Evolutionary conservation across 2,329 filamentous ascomycete genomes (phyloP).

Genomic region (Didymella pinodella): DNA sequence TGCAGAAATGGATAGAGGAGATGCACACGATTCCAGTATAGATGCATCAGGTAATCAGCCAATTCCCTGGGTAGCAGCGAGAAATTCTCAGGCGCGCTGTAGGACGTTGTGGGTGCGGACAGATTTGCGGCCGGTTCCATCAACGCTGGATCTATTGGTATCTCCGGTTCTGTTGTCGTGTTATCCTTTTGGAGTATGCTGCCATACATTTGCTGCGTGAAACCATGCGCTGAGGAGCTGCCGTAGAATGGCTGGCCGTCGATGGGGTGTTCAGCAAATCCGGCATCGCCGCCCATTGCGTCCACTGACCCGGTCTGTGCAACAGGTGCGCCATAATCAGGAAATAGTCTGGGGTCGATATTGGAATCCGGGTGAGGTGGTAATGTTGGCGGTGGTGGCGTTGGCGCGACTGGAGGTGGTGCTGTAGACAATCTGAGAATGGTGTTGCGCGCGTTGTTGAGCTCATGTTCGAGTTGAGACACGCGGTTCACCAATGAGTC

Average conservation of each 20-base stretch:
- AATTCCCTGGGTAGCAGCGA: constrained; percentile 19
- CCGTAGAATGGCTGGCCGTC: constrained; percentile 16
- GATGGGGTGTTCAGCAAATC: neutral
- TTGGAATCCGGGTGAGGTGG: neutral
- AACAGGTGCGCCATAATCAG: neutral
- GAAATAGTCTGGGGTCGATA: constrained; percentile 11
- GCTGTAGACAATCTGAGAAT: constrained; percentile 8
- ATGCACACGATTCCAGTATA: constrained; percentile 21
- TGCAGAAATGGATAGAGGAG: constrained; percentile 21
- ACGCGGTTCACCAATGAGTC: constrained; percentile 17
- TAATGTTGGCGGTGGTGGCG: constrained; percentile 1
- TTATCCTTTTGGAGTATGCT: constrained; percentile 10
- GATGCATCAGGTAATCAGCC: constrained; percentile 11
- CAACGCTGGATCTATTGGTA: neutral
- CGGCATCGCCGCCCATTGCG: constrained; percentile 19
- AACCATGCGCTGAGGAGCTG: constrained; percentile 19
- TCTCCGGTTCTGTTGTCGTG: neutral
- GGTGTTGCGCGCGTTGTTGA: constrained; percentile 9
- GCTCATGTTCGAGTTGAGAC: constrained; percentile 16
- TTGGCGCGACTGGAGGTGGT: constrained; percentile 2
- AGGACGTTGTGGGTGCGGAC: neutral
- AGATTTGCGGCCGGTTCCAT: neutral
- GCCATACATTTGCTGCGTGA: constrained; percentile 20
- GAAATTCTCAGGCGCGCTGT: constrained; percentile 14
- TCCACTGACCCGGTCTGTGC: constrained; percentile 7